Evolutionary conservation across 139 green algal genomes (phyloP), one percentile per base, ranked within the genome.

Genomic region (Tetraselmis striata): DNA sequence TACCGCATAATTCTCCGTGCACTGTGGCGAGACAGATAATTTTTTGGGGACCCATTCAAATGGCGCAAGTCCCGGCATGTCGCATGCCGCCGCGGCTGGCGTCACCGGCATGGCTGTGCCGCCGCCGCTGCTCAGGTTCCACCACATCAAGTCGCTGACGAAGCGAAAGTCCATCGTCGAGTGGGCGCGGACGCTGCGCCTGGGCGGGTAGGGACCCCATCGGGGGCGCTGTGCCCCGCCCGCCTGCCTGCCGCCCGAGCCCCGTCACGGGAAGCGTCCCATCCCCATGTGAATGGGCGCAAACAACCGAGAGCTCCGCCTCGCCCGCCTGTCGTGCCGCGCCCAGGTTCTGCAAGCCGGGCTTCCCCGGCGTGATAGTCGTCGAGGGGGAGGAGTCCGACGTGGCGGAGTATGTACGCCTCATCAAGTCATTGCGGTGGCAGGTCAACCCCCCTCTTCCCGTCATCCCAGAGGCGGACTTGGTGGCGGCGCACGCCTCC

Each of bases 141-240:
- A 95, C 75, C 92, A 95, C 86, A 94, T 95, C 82, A 94, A 94
- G 81, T 88, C 76, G 26, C 28, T 83, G 26, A 83, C 76, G 1
- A 95, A 95, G 87, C 82, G 92, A 1, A 94, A 93, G 45, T 29
- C 82, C 76, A 92, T 95, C 1, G 78, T 92, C 26, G 80, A 85
- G 23, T 93, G 88, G 87, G 88, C 88, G 0, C 28, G 84, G 0
- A 87, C 92, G 77, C 84, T 93, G 32, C 5, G 59, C 0, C 58
- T 94, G 32, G 83, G 81, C 0, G 92, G 90, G 27, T 87, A 18
- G 18, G 45, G 11, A 18, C 11, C 45, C 5, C 45, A 67, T 5
- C 11, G 45, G 11, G 18, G 45, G 11, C 18, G 45, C 45, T 67
- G 45, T 67, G 11, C 18, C 45, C 11, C 45, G 45, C 45, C 18